A percentile compares a stretch with the other conserved stretches of the same genome.
These are phyloP conservation scores for Scheffersomyces segobiensis DNA, from an alignment of 1,139 yeast species.

Conservation along the genomic window DNA sequence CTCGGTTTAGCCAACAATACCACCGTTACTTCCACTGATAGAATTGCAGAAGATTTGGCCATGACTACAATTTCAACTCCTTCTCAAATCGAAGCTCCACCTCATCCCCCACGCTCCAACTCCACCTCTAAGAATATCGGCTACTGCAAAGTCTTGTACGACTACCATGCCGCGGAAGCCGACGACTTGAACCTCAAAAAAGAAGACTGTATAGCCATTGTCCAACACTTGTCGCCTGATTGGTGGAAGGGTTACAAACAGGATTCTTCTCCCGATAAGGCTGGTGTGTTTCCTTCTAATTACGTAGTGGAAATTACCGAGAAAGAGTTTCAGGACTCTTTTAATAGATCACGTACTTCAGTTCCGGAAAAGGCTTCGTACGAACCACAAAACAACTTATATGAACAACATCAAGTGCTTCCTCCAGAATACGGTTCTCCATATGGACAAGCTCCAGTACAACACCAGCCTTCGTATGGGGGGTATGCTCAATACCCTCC, in stretches of 20 bases:
- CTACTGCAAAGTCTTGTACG: conserved; percentile 67
- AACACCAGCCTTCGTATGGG: conserved; percentile 37
- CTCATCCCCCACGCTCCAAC: conserved; percentile 21
- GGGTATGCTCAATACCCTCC: conserved; percentile 55
- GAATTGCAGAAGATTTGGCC: conserved; percentile 22
- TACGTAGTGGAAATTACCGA: conserved; percentile 60
- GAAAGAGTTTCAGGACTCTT: conserved; percentile 26
- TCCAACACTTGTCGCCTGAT: conserved; percentile 76
- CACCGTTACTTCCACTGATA: conserved; percentile 13
- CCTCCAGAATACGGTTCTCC: conserved; percentile 14
- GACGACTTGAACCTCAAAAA: conserved; percentile 66
- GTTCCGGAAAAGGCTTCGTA: conserved; percentile 21
- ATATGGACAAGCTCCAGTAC: conserved; percentile 12
- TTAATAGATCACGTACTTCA: conserved; percentile 8
- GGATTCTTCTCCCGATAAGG: conserved; percentile 41
- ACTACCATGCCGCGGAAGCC: conserved; percentile 65
- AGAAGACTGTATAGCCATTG: conserved; percentile 69
- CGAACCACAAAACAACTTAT: conserved; percentile 8
- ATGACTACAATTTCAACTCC: conserved; percentile 22
- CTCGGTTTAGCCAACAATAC: conserved; percentile 18
- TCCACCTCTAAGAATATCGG: conserved; percentile 30
- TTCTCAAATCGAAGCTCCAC: conserved; percentile 14
- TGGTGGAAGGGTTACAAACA: conserved; percentile 83
- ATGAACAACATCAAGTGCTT: conserved; percentile 12
- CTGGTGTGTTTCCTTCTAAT: conserved; percentile 89